A percentile compares a stretch with the other conserved stretches of the same genome.
These are phyloP conservation scores for Saturnispora quitensis DNA, from an alignment of 805 yeast genomes.

Conservation along the genomic window DNA sequence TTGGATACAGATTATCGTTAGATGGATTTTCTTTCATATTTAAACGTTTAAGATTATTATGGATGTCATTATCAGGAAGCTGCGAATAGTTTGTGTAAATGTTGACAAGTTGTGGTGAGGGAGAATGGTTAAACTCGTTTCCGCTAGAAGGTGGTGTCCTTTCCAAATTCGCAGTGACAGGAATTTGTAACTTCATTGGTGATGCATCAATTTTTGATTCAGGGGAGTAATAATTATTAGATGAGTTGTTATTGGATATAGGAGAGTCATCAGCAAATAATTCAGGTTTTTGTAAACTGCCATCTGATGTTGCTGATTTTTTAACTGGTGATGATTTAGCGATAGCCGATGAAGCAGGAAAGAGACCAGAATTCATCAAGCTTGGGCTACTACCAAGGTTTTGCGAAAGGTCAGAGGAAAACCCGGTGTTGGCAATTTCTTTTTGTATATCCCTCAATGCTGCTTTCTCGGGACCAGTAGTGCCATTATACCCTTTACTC, in stretches of 20 bases:
- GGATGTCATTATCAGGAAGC: conserved; percentile 17
- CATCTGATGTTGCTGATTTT: not conserved
- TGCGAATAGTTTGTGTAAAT: conserved; percentile 28
- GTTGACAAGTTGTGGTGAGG: conserved; percentile 24
- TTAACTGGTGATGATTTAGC: not conserved
- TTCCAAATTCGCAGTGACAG: not conserved
- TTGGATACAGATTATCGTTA: conserved; percentile 17
- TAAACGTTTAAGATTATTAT: conserved; percentile 8
- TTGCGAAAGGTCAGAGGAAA: conserved; percentile 2
- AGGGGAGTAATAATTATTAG: not conserved
- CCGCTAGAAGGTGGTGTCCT: not conserved
- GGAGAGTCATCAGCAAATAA: not conserved
- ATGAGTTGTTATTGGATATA: not conserved
- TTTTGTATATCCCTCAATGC: conserved; percentile 18
- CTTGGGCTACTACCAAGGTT: conserved; percentile 10
- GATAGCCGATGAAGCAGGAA: conserved; percentile 2
- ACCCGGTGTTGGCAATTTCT: conserved; percentile 7
- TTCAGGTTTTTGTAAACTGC: not conserved
- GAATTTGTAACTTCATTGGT: not conserved
- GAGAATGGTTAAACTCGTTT: conserved; percentile 2
- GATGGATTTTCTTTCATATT: not conserved
- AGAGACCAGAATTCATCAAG: not conserved
- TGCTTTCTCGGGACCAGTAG: conserved; percentile 61
- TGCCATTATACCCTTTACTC: conserved; percentile 59
- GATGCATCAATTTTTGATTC: not conserved